Evolutionary conservation across 306 rosid species (phyloP).

Genomic region (Medicago ruthenica): DNA sequence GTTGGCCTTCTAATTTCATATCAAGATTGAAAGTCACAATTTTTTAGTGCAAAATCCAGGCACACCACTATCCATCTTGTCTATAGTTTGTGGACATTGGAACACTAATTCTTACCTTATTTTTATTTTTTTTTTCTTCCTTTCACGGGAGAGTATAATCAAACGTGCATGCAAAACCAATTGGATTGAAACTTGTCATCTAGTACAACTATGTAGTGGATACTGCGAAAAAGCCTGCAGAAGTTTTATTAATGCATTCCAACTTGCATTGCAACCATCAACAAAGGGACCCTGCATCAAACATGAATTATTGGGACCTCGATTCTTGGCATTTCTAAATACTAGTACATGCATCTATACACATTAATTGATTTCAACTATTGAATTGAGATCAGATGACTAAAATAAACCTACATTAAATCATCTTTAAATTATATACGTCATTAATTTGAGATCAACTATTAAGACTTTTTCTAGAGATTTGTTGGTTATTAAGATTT

Average conservation of each 20-base stretch:
- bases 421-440: too few species aligned
- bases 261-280: slow-evolving; percentile 47
- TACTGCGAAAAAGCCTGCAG: slow-evolving; percentile 53
- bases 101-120: slow-evolving; percentile 42
- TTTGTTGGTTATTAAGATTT: too few species aligned
- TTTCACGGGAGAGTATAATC: slow-evolving; percentile 42
- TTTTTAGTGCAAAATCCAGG: slow-evolving; percentile 42
- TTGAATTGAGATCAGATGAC: too few species aligned
- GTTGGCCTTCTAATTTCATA: slow-evolving; percentile 29
- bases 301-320: background rate
- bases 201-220: slow-evolving; percentile 46
- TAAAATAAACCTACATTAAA: too few species aligned
- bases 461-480: too few species aligned
- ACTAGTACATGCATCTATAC: too few species aligned
- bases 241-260: slow-evolving; percentile 51
- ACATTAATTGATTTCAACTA: too few species aligned
- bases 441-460: too few species aligned
- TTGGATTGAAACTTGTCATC: slow-evolving; percentile 46
- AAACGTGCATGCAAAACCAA: slow-evolving; percentile 25
- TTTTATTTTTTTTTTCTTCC: background rate
- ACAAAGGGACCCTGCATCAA: slow-evolving; percentile 42
- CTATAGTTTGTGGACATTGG: slow-evolving; percentile 39
- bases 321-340: too few species aligned
- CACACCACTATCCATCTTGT: slow-evolving; percentile 36
- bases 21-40: background rate